Conservation (phyloP, 2,329 filamentous ascomycete species). For the Plectosphaerella cucumerina region DNA sequence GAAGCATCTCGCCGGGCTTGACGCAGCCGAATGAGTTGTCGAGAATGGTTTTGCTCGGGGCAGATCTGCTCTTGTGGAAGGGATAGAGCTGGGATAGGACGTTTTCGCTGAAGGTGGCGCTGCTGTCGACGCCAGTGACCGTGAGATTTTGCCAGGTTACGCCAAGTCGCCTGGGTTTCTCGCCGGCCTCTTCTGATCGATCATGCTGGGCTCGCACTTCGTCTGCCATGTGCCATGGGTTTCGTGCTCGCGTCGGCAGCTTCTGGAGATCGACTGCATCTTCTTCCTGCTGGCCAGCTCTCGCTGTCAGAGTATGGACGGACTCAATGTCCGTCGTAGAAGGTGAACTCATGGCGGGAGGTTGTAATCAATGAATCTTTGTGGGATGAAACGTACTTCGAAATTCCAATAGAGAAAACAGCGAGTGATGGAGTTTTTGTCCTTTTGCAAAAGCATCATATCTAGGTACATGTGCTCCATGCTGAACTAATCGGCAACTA, state of each 20-base stretch:
- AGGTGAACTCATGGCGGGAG: no score
- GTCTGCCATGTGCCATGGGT: constrained; percentile 1
- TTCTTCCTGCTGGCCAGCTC: background rate
- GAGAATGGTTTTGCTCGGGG: constrained; percentile 51
- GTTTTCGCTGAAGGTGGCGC: constrained; percentile 16
- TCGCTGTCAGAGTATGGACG: no score
- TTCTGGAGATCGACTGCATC: background rate
- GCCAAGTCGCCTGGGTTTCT: constrained; percentile 8
- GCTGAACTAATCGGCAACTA: no score
- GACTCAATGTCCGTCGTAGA: no score
- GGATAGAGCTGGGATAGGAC: constrained; percentile 5
- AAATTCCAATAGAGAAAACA: no score
- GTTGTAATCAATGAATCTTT: no score
- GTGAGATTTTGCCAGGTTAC: constrained; percentile 17
- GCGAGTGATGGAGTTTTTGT: no score
- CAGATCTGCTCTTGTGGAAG: background rate
- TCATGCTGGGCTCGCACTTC: background rate
- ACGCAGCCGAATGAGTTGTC: constrained; percentile 64
- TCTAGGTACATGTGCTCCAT: no score
- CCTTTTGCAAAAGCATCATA: no score
- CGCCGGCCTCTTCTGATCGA: background rate
- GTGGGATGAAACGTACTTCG: no score
- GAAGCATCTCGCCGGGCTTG: constrained; percentile 68
- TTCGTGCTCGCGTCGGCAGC: background rate
- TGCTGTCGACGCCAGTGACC: constrained; percentile 11